Base-by-base conservation (phyloP, 2,329 filamentous ascomycete species). In the Trichoderma hamatum region DNA sequence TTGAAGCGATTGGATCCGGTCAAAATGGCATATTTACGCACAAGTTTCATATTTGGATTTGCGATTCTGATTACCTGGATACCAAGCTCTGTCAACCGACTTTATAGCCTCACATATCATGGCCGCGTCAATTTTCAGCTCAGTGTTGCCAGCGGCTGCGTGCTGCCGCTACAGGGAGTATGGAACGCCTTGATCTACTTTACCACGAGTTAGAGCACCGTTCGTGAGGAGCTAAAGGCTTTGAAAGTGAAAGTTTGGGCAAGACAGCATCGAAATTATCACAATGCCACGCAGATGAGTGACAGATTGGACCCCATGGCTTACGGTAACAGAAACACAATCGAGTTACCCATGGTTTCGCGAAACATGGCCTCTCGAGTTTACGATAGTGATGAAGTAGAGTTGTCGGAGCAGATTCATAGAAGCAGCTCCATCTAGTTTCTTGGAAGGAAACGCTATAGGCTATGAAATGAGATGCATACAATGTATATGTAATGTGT, bases 131-230 rank as follows among this genome's bases (percentile, higher is more conserved):
- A 83, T 73, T 94, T 89, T 75, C 84, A 83, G 2, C 84, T 94
- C 52, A 91, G 91, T 75, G 84, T 92, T 46, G 86, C 88, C 0
- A 90, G 90, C 28, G 89, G 89, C 2, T 84, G 92, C 14, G 91
- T 94, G 0, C 82, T 95, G 3, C 91, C 92, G 0, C 82, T 93
- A 0, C 92, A 95, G 76, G 92, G 92, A 0, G 87, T 93, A 60
- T 94, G 92, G 91, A 95, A 95, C 75, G 86, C 89, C 39, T 79
- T 92, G 60, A 92, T 95, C 62, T 95, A 93, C 78, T 86, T 91
- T 70, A 87, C 85, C 3, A 92, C 90, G 1, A 92, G 84, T 72
- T 87, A 84, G 85, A 73, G 71, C 16, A 74, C 70, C 0, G 72
- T 80, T 11, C 51, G 72, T 52, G 77, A 75, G n/a, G 78, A 77